Percentiles rank a stretch among this genome's conserved stretches.
phyloP scores from a whole-genome alignment of 768 basidiomycete species.

The Leucosporidium creatinivorum region DNA sequence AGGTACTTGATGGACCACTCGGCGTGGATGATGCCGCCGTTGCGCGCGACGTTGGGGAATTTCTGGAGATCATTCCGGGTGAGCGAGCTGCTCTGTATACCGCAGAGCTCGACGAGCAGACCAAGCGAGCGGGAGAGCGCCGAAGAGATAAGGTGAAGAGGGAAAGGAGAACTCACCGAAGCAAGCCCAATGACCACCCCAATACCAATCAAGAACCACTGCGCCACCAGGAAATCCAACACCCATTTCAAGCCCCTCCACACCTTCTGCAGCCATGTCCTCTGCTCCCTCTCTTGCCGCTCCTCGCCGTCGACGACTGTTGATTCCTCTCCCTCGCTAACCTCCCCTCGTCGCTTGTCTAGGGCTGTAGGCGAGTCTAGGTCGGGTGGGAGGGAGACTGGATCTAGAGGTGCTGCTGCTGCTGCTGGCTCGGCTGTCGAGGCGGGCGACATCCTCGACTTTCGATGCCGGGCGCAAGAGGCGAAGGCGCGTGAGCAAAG shows the following conservation, averaged over 20 bases:
- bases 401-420: too few species aligned
- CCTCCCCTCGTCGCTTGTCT: too few species aligned
- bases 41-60: slow-evolving; percentile 39
- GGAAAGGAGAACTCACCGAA: neutral
- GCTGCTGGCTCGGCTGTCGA: too few species aligned
- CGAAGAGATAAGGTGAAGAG: neutral
- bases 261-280: neutral
- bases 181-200: slow-evolving; percentile 14
- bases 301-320: neutral
- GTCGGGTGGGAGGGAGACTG: too few species aligned
- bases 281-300: too few species aligned
- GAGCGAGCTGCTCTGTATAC: slow-evolving; percentile 8
- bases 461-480: too few species aligned
- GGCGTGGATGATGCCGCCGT: slow-evolving; percentile 35
- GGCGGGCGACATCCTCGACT: too few species aligned
- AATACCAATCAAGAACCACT: slow-evolving; percentile 23
- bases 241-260: neutral
- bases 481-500: too few species aligned
- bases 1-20: slow-evolving; percentile 39
- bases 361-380: too few species aligned
- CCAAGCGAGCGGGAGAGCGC: neutral
- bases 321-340: neutral
- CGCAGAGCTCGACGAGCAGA: neutral
- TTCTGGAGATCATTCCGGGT: slow-evolving; percentile 19
- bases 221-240: neutral